Percentiles rank a stretch among this genome's conserved stretches.
phyloP scores from a whole-genome alignment of 345 rosid species.

The Euphorbia tirucalli region DNA sequence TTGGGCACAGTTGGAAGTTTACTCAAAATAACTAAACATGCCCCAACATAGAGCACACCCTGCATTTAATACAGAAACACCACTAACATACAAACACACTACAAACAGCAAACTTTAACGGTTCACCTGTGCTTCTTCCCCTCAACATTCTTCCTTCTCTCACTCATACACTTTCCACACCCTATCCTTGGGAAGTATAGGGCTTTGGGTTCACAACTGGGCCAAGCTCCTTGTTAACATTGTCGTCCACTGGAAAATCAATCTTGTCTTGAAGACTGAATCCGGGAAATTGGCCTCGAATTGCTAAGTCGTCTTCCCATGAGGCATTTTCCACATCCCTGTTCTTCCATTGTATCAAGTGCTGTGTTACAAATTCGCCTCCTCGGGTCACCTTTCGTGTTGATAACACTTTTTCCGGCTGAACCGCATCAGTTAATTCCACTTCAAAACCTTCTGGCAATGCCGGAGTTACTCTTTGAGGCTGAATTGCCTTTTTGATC shows the following conservation, averaged over 20 bases:
- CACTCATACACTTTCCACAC: too few species aligned
- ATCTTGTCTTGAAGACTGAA: background rate
- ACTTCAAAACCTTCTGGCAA: background rate
- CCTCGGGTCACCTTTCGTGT: too few species aligned
- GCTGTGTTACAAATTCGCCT: background rate
- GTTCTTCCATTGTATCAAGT: background rate
- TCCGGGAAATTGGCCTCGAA: background rate
- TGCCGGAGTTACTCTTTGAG: accelerated
- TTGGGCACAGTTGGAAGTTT: too few species aligned
- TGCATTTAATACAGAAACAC: too few species aligned
- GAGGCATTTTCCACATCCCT: background rate
- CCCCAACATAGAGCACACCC: too few species aligned
- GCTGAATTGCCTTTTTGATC: background rate
- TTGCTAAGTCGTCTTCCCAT: background rate
- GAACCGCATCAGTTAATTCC: accelerated
- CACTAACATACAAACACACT: too few species aligned
- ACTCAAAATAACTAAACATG: too few species aligned
- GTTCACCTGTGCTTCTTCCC: too few species aligned
- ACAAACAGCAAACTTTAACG: too few species aligned
- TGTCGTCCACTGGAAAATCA: background rate
- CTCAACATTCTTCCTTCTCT: too few species aligned
- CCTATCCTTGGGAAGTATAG: too few species aligned
- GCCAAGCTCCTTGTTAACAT: background rate
- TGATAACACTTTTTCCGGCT: background rate
- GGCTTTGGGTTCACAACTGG: too few species aligned